Evolutionary conservation across 2,329 filamentous ascomycete genomes (phyloP), one percentile per base, ranked within the genome.

Genomic region (Colletotrichum sp.): DNA sequence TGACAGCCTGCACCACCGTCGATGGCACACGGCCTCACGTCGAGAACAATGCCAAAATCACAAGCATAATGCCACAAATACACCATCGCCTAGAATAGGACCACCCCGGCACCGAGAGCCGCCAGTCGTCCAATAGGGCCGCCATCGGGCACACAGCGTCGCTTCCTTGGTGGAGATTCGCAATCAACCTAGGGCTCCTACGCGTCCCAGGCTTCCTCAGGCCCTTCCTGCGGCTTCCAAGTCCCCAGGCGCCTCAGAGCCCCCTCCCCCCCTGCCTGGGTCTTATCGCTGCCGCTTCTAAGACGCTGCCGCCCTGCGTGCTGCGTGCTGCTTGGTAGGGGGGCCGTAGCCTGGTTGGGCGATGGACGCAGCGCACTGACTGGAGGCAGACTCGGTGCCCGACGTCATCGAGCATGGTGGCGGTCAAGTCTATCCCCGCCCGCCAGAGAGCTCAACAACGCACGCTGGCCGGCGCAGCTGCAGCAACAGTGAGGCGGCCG

Each of bases 391-490:
- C 25, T 77, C 67, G 75, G 39, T 67, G 55, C 71, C 71, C 75
- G 75, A 77, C 75, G 75, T 77, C 75, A 77, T 77, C 72, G 72
- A 66, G 44, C 75, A 75, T 73, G 52, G 61, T 75, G 61, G 72
- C 75, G 63, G 71, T 67, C 75, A 75, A 63, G 36, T 30, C 30
- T 44, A 67, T 68, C 71, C 66, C 71, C 65, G 52, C 75, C 59
- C 36, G 44, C 30, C 30, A 52, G 36, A 59, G 39, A n/a, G 19
- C 49, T 69, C 57, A 63, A 19, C 64, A 63, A 63, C 22, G 25
- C 30, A 55, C 11, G n/a, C 29, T 57, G 30, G 59, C 39, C 19
- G 39, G 19, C 39, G 39, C 39, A 49, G 39, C 39, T 44, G 39
- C 69, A 62, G 22, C 15, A 30, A 30, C 16, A 13, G 29, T 29